These are phyloP conservation scores for Enteropsectra breve DNA, from an alignment of 371 early-diverging fungal genomes.

Conservation along the genomic window DNA sequence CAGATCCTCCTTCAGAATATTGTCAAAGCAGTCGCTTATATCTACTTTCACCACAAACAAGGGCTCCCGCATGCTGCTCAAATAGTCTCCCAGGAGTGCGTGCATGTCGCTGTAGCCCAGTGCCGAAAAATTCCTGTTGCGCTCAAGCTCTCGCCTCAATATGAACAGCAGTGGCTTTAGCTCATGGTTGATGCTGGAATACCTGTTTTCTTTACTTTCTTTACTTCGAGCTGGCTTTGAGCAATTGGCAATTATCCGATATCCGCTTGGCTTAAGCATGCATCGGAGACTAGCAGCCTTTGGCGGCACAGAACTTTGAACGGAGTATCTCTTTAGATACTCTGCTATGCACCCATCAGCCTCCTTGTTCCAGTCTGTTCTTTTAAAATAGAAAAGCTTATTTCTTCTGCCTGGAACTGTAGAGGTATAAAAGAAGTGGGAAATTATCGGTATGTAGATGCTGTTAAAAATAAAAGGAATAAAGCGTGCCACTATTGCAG, in stretches of 20 bases:
- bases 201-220: not conserved
- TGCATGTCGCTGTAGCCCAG: slow-evolving; percentile 29
- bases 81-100: slow-evolving; percentile 10
- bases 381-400: slow-evolving; percentile 39
- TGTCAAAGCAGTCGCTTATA: slow-evolving; percentile 54
- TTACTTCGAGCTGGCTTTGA: slow-evolving; percentile 1
- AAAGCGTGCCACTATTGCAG: slow-evolving; percentile 10
- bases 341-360: slow-evolving; percentile 3
- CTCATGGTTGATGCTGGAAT: slow-evolving; percentile 14
- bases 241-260: slow-evolving; percentile 36
- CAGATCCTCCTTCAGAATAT: slow-evolving; percentile 39
- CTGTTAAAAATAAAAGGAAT: slow-evolving; percentile 36
- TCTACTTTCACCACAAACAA: slow-evolving; percentile 49
- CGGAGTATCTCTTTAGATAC: slow-evolving; percentile 23
- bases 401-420: slow-evolving; percentile 26
- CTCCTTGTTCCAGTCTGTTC: slow-evolving; percentile 22
- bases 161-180: slow-evolving; percentile 8
- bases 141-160: slow-evolving; percentile 5
- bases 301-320: not conserved
- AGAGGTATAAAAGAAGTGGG: slow-evolving; percentile 43
- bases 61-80: not conserved
- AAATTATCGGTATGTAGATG: slow-evolving; percentile 40
- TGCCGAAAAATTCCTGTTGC: slow-evolving; percentile 14
- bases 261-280: slow-evolving; percentile 48
- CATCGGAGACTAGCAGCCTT: slow-evolving; percentile 28